These are phyloP conservation scores for Psophocarpus tetragonolobus DNA, from an alignment of 306 rosid species.

Conservation along the genomic window DNA sequence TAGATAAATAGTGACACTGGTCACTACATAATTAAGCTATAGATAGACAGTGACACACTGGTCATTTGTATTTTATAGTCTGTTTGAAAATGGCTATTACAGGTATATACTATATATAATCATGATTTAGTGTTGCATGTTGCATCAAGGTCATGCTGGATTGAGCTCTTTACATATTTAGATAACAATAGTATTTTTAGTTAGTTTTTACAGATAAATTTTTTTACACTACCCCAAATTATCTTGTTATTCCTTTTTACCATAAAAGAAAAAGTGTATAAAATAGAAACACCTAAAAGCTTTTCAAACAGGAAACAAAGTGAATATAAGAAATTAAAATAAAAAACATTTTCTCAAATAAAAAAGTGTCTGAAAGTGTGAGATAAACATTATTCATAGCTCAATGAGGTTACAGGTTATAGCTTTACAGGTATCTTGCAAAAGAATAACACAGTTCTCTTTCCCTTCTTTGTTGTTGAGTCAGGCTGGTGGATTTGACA, in stretches of 20 bases:
- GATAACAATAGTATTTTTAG: no score
- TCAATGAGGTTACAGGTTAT: background rate
- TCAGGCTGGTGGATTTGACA: conserved; percentile 96
- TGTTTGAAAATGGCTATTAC: background rate
- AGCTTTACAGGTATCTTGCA: background rate
- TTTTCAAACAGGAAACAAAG: background rate
- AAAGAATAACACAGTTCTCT: conserved; percentile 1
- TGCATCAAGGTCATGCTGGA: background rate
- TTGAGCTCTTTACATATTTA: background rate
- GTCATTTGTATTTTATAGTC: background rate
- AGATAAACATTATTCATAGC: background rate
- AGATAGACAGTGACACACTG: background rate
- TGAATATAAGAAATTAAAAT: background rate
- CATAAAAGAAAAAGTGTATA: background rate
- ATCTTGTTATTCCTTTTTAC: background rate
- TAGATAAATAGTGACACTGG: background rate
- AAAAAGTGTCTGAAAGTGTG: background rate
- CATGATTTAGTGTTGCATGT: background rate
- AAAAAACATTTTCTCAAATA: background rate
- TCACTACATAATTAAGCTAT: background rate
- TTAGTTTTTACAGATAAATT: no score
- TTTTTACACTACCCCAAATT: background rate
- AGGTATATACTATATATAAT: background rate
- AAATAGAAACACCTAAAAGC: background rate
- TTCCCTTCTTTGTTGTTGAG: conserved; percentile 6